These are phyloP conservation scores for Phytophthora quininea DNA, from an alignment of 352 stramenopile genomes.

Conservation along the genomic window DNA sequence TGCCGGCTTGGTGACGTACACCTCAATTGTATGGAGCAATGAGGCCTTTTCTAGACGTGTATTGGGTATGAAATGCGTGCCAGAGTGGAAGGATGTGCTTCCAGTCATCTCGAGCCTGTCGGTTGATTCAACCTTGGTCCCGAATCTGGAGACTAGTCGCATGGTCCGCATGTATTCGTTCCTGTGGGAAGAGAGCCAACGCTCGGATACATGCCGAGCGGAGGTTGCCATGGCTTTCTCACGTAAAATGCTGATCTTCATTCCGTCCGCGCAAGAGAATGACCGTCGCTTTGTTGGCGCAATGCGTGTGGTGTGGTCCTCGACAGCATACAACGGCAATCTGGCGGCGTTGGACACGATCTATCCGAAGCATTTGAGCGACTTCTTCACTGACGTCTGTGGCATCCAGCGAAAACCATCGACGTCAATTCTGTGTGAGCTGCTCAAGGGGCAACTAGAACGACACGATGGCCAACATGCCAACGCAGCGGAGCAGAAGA, in stretches of 20 bases:
- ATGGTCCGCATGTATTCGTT: constrained; percentile 48
- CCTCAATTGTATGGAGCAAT: constrained; percentile 40
- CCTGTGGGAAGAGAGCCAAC: constrained; percentile 47
- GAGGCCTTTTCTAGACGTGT: constrained; percentile 37
- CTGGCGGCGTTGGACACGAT: constrained; percentile 50
- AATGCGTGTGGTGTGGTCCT: constrained; percentile 53
- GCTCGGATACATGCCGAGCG: constrained; percentile 16
- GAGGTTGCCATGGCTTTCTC: constrained; percentile 37
- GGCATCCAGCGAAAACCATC: constrained; percentile 70
- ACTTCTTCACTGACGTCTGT: constrained; percentile 73
- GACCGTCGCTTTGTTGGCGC: constrained; percentile 26
- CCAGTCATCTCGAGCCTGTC: constrained; percentile 40
- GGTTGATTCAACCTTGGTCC: constrained; percentile 17
- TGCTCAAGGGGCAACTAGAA: constrained; percentile 24
- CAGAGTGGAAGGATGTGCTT: constrained; percentile 50
- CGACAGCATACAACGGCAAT: constrained; percentile 32
- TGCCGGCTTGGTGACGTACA: constrained; percentile 55
- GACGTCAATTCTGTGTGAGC: constrained; percentile 48
- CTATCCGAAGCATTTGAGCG: constrained; percentile 55
- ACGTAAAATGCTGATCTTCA: constrained; percentile 35
- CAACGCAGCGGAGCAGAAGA: constrained; percentile 24
- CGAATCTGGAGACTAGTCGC: constrained; percentile 24
- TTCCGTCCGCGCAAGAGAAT: constrained; percentile 1
- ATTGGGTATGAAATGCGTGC: constrained; percentile 52
- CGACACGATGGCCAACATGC: not conserved